Conservation (phyloP, 2,329 filamentous ascomycete genomes). For the Cercospora citrullina region DNA sequence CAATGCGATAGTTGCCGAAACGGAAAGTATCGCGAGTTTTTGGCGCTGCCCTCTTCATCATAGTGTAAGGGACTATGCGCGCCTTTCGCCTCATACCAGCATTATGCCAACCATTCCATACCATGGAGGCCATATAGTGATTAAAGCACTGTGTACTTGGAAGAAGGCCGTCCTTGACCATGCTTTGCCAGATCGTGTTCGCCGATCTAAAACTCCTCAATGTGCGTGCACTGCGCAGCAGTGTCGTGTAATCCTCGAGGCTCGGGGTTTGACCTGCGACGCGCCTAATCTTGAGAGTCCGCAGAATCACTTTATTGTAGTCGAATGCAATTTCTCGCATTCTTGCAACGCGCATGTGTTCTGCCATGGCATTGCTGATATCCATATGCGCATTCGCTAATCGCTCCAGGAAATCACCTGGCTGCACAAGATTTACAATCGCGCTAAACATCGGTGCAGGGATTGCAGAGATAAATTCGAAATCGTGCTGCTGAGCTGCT, state of each 20-base stretch:
- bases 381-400: conserved; percentile 51
- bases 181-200: conserved; percentile 49
- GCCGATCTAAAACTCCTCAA: conserved; percentile 50
- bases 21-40: background rate
- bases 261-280: conserved; percentile 42
- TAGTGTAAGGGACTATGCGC: conserved; percentile 41
- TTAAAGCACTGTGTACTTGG: conserved; percentile 58
- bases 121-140: conserved; percentile 52
- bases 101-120: conserved; percentile 44
- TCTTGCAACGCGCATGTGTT: conserved; percentile 45
- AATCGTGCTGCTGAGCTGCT: conserved; percentile 29
- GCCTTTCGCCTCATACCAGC: conserved; percentile 43
- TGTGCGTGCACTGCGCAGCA: conserved; percentile 54
- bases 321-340: conserved; percentile 43
- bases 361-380: conserved; percentile 51
- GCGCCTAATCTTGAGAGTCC: conserved; percentile 43
- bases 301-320: conserved; percentile 42
- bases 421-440: conserved; percentile 63
- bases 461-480: conserved; percentile 42
- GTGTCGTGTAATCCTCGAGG: conserved; percentile 53
- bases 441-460: conserved; percentile 62
- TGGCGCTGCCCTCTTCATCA: conserved; percentile 23
- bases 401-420: conserved; percentile 51
- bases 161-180: conserved; percentile 41
- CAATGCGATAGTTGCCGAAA: conserved; percentile 33